A percentile compares a stretch with the other conserved stretches of the same genome.
These are phyloP conservation scores for Rutstroemia sp. DNA, from an alignment of 2,329 filamentous ascomycete genomes.

Conservation along the genomic window DNA sequence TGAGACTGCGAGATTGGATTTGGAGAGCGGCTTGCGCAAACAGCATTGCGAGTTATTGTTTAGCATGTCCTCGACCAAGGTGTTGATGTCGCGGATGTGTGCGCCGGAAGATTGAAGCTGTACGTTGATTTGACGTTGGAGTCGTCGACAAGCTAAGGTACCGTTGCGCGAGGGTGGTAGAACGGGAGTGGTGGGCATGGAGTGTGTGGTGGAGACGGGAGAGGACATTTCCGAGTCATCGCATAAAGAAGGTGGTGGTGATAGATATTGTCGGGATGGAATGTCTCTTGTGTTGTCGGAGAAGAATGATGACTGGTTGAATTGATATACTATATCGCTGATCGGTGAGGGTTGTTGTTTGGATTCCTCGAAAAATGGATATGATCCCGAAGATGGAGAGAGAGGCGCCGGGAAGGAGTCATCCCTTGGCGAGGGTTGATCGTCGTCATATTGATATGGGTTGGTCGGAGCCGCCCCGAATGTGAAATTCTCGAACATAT, in stretches of 20 bases:
- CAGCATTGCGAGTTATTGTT: constrained; percentile 10
- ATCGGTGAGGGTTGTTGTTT: not conserved
- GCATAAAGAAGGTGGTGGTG: constrained; percentile 5
- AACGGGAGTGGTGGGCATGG: constrained; percentile 2
- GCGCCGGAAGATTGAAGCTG: constrained; percentile 11
- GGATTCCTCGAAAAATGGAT: not conserved
- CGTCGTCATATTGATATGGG: constrained; percentile 3
- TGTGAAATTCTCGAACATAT: constrained; percentile 8
- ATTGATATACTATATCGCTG: constrained; percentile 1
- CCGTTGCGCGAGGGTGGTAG: not conserved
- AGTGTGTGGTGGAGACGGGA: not conserved
- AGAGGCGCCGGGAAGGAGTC: not conserved
- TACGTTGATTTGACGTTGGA: constrained; percentile 13
- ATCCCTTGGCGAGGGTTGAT: constrained; percentile 4
- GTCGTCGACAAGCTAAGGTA: constrained; percentile 7
- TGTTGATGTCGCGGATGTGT: constrained; percentile 12
- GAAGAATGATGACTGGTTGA: not conserved
- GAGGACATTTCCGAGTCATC: constrained; percentile 1
- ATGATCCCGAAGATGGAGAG: not conserved
- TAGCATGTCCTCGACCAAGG: constrained; percentile 14
- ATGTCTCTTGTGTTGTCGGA: not conserved
- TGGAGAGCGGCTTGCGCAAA: not conserved
- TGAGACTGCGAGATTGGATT: not conserved
- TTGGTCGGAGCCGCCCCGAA: constrained; percentile 5
- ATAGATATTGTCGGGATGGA: not conserved